Evolutionary conservation across 805 yeast genomes (phyloP), one percentile per base, ranked within the genome.

Genomic region (Candida qinlingensis): DNA sequence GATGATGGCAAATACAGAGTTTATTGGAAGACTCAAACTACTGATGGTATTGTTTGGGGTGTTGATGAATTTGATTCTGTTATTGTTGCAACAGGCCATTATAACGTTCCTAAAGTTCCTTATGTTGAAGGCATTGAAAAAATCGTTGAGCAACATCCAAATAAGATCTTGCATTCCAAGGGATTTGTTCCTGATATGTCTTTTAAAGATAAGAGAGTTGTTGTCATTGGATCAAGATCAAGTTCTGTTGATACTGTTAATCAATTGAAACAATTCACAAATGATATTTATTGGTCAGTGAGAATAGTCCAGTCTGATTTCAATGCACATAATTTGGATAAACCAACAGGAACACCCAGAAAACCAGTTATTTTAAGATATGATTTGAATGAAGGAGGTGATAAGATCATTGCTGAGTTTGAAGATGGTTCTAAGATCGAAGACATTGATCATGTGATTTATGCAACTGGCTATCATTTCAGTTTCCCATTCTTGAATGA

Each of bases 391-490:
- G 7, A 19, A 3, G 38, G 31, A 12, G 39, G 50, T 27, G 59
- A 63, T 2, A 48, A 52, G 42, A 31, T 64, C 50, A 40, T 29
- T 2, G 65, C 77, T 3, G 52, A 60, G 3, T 75, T 80, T 42
- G 67, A 48, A 3, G 78, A 76, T 50, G 86, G 81, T 3, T 52
- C 66, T 4, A 58, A 52, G 9, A 51, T 78, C 1, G 49, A 53
- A 1, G 68, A 66, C 31, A 69, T 83, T 35, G 87, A 84, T 54
- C 56, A 56, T 34, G 68, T 86, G n/a, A 63, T 85, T 7, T 81
- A 79, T 60, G 84, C 84, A 39, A 85, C 92, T 0, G 92, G 92
- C 0, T 86, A 82, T 61, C 68, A 74, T 33, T 77, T 78, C 36
- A 47, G 48, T 37, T 54, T 42, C 42, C 55, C 55, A 57, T 54